Evolutionary conservation across 2,329 filamentous ascomycete genomes (phyloP).

Genomic region (Uncinocarpus reesii): DNA sequence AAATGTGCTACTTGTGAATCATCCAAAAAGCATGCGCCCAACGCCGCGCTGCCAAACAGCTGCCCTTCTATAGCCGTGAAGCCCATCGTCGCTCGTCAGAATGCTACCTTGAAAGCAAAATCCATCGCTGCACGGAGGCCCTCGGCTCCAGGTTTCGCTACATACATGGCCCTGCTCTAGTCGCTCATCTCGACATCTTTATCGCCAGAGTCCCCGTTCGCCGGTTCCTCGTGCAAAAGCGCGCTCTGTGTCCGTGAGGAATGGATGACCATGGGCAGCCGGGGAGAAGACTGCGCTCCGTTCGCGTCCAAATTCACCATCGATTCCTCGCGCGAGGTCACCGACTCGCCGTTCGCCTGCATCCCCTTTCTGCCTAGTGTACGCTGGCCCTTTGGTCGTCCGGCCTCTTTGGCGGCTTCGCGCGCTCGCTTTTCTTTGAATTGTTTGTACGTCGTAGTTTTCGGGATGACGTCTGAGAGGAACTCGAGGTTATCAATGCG

Average conservation of each 20-base stretch:
- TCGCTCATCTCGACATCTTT: constrained; percentile 53
- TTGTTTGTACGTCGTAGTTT: constrained; percentile 69
- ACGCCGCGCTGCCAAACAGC: background rate
- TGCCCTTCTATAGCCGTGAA: background rate
- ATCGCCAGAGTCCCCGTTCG: constrained; percentile 29
- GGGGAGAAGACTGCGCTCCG: constrained; percentile 22
- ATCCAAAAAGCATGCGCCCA: background rate
- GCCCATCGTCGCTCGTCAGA: background rate
- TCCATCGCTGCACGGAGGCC: background rate
- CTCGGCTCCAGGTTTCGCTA: background rate
- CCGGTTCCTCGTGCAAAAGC: constrained; percentile 42
- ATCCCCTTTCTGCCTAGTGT: constrained; percentile 24
- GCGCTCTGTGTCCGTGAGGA: constrained; percentile 40
- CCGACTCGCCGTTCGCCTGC: constrained; percentile 20
- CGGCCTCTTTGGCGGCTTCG: constrained; percentile 25
- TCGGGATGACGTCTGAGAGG: constrained; percentile 78
- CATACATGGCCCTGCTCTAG: background rate
- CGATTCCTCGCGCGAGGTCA: constrained; percentile 18
- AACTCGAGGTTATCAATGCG: constrained; percentile 93
- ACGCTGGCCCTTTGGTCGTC: constrained; percentile 32
- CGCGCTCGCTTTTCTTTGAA: constrained; percentile 52
- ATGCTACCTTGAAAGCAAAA: background rate
- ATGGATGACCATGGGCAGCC: constrained; percentile 28
- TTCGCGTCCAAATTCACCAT: constrained; percentile 16
- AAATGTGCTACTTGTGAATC: too few species aligned